Evolutionary conservation across 1,139 yeast genomes (phyloP).

Genomic region (Tardiomyces blankii): DNA sequence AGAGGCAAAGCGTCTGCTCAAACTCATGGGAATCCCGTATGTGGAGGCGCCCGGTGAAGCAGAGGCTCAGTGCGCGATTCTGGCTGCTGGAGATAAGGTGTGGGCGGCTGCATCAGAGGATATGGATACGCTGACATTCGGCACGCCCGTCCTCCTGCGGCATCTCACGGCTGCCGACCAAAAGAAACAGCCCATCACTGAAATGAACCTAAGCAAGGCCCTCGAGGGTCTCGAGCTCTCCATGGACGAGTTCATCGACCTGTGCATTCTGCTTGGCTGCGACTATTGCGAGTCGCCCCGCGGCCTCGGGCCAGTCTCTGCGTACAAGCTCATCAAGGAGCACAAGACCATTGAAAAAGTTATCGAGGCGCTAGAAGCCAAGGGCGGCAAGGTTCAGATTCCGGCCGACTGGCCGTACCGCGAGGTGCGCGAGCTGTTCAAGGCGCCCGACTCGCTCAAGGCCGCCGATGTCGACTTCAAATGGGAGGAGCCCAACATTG

Average conservation of each 20-base stretch:
- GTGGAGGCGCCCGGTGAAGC: constrained; percentile 97
- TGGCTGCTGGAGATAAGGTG: constrained; percentile 74
- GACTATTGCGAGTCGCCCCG: constrained; percentile 93
- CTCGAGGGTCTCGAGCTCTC: constrained; percentile 68
- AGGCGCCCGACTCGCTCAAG: constrained; percentile 65
- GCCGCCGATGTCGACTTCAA: constrained; percentile 42
- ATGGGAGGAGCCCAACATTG: constrained; percentile 70
- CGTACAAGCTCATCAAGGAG: constrained; percentile 76
- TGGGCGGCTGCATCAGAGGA: constrained; percentile 98
- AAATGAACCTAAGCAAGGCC: constrained; percentile 58
- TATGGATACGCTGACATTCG: constrained; percentile 95
- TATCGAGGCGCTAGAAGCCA: constrained; percentile 47
- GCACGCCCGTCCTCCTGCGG: constrained; percentile 71
- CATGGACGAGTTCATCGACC: constrained; percentile 67
- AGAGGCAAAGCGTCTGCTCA: constrained; percentile 73
- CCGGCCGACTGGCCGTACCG: constrained; percentile 94
- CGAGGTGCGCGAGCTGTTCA: constrained; percentile 76
- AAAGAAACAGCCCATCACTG: constrained; percentile 84
- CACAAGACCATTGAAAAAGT: constrained; percentile 73
- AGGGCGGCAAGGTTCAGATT: constrained; percentile 61
- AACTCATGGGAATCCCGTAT: constrained; percentile 89
- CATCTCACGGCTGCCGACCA: constrained; percentile 93
- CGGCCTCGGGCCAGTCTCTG: constrained; percentile 95
- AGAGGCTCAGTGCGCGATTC: constrained; percentile 94
- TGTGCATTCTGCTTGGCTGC: constrained; percentile 90